A percentile compares a stretch with the other conserved stretches of the same genome.
These are phyloP conservation scores for Phytopythium helicoides DNA, from an alignment of 352 stramenopile species.

Conservation along the genomic window DNA sequence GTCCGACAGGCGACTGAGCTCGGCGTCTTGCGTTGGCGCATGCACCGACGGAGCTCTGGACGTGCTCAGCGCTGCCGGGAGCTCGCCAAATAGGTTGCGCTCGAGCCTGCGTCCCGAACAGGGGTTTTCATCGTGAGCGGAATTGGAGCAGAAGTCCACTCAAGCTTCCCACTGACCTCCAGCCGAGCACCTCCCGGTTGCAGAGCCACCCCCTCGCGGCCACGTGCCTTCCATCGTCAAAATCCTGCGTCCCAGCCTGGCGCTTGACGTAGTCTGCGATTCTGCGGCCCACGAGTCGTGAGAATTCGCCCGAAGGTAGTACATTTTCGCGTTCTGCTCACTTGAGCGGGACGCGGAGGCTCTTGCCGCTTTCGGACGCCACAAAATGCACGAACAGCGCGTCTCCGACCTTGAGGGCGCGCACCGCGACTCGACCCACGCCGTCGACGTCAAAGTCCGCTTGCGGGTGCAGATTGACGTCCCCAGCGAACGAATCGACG, in stretches of 20 bases:
- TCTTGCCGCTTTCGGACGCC: conserved; percentile 6
- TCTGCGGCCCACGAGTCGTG: too few species aligned
- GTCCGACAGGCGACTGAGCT: conserved; percentile 38
- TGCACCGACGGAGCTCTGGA: neutral
- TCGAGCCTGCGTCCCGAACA: conserved; percentile 21
- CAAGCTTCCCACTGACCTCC: conserved; percentile 32
- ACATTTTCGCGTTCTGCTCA: too few species aligned
- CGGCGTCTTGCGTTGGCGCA: conserved; percentile 22
- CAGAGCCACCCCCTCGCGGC: conserved; percentile 26
- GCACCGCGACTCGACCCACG: conserved; percentile 8
- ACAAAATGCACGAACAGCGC: conserved; percentile 56
- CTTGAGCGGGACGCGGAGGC: conserved; percentile 28
- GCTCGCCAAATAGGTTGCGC: conserved; percentile 39
- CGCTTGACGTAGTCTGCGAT: conserved; percentile 40
- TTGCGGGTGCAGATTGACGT: conserved; percentile 33
- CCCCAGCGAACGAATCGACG: conserved; percentile 22
- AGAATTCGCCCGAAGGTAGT: neutral
- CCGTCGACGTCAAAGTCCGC: conserved; percentile 12
- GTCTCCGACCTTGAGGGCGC: conserved; percentile 24
- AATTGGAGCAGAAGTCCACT: too few species aligned
- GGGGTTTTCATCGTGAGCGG: neutral
- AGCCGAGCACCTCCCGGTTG: conserved; percentile 38
- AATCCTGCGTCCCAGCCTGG: neutral
- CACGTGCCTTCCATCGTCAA: conserved; percentile 3
- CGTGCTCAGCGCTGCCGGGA: conserved; percentile 4